A percentile compares a stretch with the other conserved stretches of the same genome.
Conservation (phyloP, 2,329 filamentous ascomycete genomes). For the Cryphonectria radicalis region DNA sequence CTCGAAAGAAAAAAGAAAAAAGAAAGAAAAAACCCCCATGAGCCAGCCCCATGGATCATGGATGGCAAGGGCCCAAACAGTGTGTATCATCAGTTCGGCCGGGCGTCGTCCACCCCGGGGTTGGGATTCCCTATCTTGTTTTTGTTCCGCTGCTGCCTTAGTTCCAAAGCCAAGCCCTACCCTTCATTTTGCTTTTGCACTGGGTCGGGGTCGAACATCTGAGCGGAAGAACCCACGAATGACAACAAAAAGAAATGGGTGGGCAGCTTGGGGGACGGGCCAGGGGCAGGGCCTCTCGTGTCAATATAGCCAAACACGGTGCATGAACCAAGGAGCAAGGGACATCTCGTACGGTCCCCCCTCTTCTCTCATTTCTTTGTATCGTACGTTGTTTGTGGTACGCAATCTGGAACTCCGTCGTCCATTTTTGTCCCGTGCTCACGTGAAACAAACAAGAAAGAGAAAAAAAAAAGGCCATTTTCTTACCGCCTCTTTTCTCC, state of each 20-base stretch:
- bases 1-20: not conserved
- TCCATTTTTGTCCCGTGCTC: not conserved
- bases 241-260: not conserved
- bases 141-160: not conserved
- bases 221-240: not conserved
- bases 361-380: not conserved
- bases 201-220: not conserved
- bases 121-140: not conserved
- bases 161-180: not conserved
- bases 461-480: not conserved
- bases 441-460: not conserved
- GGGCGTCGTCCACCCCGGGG: not conserved
- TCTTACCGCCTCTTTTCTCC: not conserved
- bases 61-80: not conserved
- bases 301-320: slow-evolving; percentile 8
- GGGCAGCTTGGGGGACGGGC: not conserved
- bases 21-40: not conserved
- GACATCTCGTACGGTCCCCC: not conserved
- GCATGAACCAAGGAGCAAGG: not conserved
- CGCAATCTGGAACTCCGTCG: not conserved
- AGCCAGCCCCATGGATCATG: not conserved
- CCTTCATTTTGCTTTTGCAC: not conserved
- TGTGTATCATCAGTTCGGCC: not conserved
- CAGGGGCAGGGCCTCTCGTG: not conserved
- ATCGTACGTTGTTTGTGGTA: not conserved